Percentiles rank a stretch among this genome's conserved stretches.
Conservation (phyloP, 169 alveolate genomes). For the Plasmodium knowlesi region DNA sequence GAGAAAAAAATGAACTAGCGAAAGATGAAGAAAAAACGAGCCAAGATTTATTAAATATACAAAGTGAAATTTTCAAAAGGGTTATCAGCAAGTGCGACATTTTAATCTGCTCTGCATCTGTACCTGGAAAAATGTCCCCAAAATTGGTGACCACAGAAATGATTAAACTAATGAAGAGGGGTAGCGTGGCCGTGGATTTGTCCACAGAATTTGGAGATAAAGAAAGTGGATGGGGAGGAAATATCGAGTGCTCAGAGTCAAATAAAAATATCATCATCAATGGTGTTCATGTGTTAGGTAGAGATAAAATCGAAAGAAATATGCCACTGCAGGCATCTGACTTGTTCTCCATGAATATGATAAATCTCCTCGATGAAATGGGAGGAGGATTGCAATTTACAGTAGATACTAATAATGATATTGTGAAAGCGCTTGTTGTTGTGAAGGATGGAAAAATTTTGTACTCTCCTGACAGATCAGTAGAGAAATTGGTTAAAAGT, state of each 20-base stretch:
- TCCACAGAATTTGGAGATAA: slow-evolving; percentile 88
- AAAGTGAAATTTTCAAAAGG: slow-evolving; percentile 84
- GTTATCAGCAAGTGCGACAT: slow-evolving; percentile 90
- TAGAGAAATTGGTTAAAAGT: slow-evolving; percentile 29
- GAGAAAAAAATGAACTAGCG: slow-evolving; percentile 80
- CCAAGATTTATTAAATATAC: slow-evolving; percentile 80
- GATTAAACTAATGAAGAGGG: slow-evolving; percentile 89
- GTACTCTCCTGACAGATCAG: slow-evolving; percentile 74
- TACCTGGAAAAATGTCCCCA: slow-evolving; percentile 94
- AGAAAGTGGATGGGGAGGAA: slow-evolving; percentile 91
- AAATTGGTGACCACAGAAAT: slow-evolving; percentile 87
- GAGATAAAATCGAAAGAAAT: slow-evolving; percentile 89
- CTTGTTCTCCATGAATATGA: slow-evolving; percentile 88
- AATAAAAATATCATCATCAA: slow-evolving; percentile 83
- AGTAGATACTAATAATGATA: slow-evolving; percentile 83
- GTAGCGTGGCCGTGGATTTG: slow-evolving; percentile 93
- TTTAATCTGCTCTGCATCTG: slow-evolving; percentile 92
- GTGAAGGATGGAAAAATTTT: slow-evolving; percentile 77
- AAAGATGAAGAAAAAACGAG: slow-evolving; percentile 18
- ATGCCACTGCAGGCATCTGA: slow-evolving; percentile 91
- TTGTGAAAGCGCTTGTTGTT: slow-evolving; percentile 81
- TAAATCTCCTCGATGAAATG: slow-evolving; percentile 84
- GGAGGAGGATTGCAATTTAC: slow-evolving; percentile 84
- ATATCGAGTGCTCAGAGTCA: slow-evolving; percentile 86
- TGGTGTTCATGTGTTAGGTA: slow-evolving; percentile 92